phyloP scores from a whole-genome alignment of 2,329 filamentous ascomycete genomes.

The Aspergillus ochraceoroseus region DNA sequence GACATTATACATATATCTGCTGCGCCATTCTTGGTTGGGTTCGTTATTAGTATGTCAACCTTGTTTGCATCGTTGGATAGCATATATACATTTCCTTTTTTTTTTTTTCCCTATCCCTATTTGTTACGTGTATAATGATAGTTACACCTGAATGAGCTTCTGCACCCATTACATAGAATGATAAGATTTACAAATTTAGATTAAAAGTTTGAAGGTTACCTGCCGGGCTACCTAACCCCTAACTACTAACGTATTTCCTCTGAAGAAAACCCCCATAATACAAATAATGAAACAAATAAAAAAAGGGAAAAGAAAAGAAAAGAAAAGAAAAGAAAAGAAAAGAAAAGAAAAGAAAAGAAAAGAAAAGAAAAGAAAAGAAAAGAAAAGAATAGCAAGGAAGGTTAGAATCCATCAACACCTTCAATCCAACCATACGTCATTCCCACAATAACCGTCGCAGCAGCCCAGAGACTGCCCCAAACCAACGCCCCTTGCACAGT shows the following conservation, averaged over 20 bases:
- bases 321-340: not conserved
- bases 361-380: not conserved
- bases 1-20: too few relatives aligned
- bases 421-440: constrained; percentile 39
- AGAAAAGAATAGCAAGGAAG: not conserved
- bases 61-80: not conserved
- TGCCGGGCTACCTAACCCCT: too few relatives aligned
- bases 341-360: not conserved
- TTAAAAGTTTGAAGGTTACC: too few relatives aligned
- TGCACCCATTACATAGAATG: too few relatives aligned
- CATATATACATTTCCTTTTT: not conserved
- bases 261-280: too few relatives aligned
- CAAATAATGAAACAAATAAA: not conserved
- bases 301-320: not conserved
- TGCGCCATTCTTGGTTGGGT: too few relatives aligned
- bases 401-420: constrained; percentile 36
- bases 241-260: too few relatives aligned
- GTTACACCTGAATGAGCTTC: not conserved
- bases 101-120: not conserved
- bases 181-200: not conserved
- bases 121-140: not conserved
- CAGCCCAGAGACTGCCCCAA: constrained; percentile 72
- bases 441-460: constrained; percentile 40
- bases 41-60: not conserved
- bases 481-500: constrained; percentile 63